Base-by-base conservation (phyloP, 495 filamentous ascomycete species). In the Daldinia concentrica region DNA sequence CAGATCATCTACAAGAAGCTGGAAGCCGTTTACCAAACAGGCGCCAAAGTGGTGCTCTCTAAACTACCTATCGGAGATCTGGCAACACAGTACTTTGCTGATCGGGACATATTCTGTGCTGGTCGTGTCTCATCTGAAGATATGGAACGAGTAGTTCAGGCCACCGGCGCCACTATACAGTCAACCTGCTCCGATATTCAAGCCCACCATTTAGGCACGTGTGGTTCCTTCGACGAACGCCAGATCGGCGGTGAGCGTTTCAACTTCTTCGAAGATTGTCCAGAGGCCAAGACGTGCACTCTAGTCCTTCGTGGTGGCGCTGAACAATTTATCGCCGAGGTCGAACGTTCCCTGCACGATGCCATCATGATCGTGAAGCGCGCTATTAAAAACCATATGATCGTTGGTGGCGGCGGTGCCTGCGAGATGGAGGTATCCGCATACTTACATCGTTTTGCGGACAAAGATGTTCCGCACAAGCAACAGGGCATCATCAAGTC, bases 311-410 rank as follows among this genome's bases (percentile, higher is more conserved):
- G 95, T 78, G 95, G 95, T 74, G 95, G 95, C 58, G 95, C 95
- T 29, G 95, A 98, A 85, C 95, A 99, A 79, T 98, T 99, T 85
- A 98, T 99, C 75, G 95, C 95, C 45, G 95, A 99, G 79, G 95
- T 98, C 0, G 95, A 99, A 85, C 90, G 95, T 43, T 96, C 92
- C 78, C 86, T 99, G 64, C 95, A 99, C 82, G 95, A 99, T 78
- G 95, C 95, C 45, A 97, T 99, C 83, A 99, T 99, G 95, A 95
- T 99, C 71, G 95, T 99, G 70, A 98, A 97, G 86, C 93, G 96
- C 54, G 92, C 95, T 29, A 92, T 98, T 78, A 91, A 92, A 83
- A 95, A 98, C 82, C 90, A 90, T 68, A 92, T 87, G 73, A 97
- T 99, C 74, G 95, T 99, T 34, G 95, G 94, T 27, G 95, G 95